These are phyloP conservation scores for Ramularia endophylla DNA, from an alignment of 2,329 filamentous ascomycete species.

Conservation along the genomic window DNA sequence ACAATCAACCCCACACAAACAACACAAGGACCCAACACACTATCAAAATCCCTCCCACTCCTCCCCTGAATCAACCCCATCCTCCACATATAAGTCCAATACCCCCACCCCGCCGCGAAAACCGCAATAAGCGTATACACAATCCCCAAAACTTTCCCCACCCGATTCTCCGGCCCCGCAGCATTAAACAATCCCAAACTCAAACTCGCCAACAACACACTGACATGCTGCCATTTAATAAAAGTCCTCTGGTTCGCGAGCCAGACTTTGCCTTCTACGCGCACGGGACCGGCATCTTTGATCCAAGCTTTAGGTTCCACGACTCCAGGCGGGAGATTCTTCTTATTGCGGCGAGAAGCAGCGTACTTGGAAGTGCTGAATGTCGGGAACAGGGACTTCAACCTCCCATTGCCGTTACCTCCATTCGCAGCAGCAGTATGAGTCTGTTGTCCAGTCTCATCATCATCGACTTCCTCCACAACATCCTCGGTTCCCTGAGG, in stretches of 20 bases:
- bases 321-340: slow-evolving; percentile 76
- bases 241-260: slow-evolving; percentile 97
- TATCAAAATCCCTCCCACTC: slow-evolving; percentile 91
- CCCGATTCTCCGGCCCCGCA: slow-evolving; percentile 64
- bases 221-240: slow-evolving; percentile 97
- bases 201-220: slow-evolving; percentile 75
- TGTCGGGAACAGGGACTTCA: slow-evolving; percentile 71
- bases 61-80: slow-evolving; percentile 74
- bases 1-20: slow-evolving; percentile 73
- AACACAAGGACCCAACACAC: slow-evolving; percentile 74
- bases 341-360: slow-evolving; percentile 42
- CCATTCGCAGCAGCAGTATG: slow-evolving; percentile 19
- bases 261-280: slow-evolving; percentile 98
- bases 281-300: slow-evolving; percentile 87
- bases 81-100: slow-evolving; percentile 70
- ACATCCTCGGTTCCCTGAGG: slow-evolving; percentile 29
- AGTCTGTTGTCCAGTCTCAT: slow-evolving; percentile 40
- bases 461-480: slow-evolving; percentile 43
- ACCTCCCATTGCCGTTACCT: slow-evolving; percentile 45
- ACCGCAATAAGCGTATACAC: slow-evolving; percentile 75
- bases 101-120: slow-evolving; percentile 84
- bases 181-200: slow-evolving; percentile 85
- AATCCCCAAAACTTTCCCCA: slow-evolving; percentile 73
- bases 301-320: slow-evolving; percentile 79
- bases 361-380: slow-evolving; percentile 79